Percentiles rank a stretch among this genome's conserved stretches.
These are phyloP conservation scores for Datura wrightii DNA, from an alignment of 257 asterid genomes.

Conservation along the genomic window DNA sequence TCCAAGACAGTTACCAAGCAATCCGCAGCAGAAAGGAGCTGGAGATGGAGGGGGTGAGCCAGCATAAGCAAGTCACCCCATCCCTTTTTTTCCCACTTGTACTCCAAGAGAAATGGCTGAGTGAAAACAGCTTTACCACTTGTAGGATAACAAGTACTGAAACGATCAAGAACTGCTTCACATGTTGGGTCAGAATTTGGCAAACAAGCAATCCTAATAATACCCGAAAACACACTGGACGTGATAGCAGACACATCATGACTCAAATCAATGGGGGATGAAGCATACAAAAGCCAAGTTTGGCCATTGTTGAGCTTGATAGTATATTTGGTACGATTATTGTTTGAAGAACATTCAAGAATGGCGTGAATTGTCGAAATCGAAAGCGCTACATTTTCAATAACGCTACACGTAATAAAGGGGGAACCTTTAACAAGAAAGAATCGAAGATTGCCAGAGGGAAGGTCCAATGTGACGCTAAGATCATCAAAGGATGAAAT, in stretches of 20 bases:
- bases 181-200: conserved; percentile 54
- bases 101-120: conserved; percentile 72
- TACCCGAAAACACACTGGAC: conserved; percentile 65
- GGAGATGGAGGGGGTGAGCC: conserved; percentile 92
- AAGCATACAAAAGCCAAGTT: conserved; percentile 81
- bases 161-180: conserved; percentile 66
- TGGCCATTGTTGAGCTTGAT: conserved; percentile 79
- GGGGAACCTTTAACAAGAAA: conserved; percentile 90
- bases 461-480: conserved; percentile 77
- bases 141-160: conserved; percentile 75
- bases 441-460: conserved; percentile 69
- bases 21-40: conserved; percentile 59
- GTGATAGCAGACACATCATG: conserved; percentile 54
- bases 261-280: conserved; percentile 63
- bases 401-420: conserved; percentile 66
- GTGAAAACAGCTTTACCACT: conserved; percentile 68
- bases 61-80: conserved; percentile 91
- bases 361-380: conserved; percentile 85
- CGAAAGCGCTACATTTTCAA: conserved; percentile 47
- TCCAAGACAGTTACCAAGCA: conserved; percentile 57
- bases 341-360: conserved; percentile 58
- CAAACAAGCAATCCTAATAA: conserved; percentile 72
- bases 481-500: conserved; percentile 75
- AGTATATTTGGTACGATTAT: conserved; percentile 60
- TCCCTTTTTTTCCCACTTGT: conserved; percentile 85